These are phyloP conservation scores for Tolypocladium tropicale DNA, from an alignment of 2,329 filamentous ascomycete genomes.

Conservation along the genomic window DNA sequence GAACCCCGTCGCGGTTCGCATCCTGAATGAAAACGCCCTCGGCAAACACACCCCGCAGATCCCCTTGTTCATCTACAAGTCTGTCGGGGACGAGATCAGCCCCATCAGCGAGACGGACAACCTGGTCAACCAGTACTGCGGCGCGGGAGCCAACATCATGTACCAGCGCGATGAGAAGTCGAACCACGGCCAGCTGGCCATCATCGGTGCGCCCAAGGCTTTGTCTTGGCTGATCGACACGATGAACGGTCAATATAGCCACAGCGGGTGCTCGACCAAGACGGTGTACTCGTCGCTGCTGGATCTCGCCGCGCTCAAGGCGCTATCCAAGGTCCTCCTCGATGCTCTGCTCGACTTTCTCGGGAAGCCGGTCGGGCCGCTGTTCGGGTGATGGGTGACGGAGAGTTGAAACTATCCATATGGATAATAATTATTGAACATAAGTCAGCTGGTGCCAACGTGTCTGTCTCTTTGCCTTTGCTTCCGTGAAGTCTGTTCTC, in stretches of 20 bases:
- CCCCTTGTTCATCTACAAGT: slow-evolving; percentile 40
- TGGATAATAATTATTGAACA: too few relatives aligned
- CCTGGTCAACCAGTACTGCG: slow-evolving; percentile 30
- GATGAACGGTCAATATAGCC: not conserved
- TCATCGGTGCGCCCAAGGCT: not conserved
- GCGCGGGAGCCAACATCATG: slow-evolving; percentile 25
- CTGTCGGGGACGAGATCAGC: slow-evolving; percentile 24
- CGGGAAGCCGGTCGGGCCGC: not conserved
- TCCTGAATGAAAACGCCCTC: slow-evolving; percentile 15
- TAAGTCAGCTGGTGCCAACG: too few relatives aligned
- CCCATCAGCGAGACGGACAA: slow-evolving; percentile 30
- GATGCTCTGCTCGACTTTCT: not conserved
- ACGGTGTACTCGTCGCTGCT: not conserved
- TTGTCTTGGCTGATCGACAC: not conserved
- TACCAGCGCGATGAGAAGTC: slow-evolving; percentile 14
- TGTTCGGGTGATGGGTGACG: not conserved
- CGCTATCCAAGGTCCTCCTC: not conserved
- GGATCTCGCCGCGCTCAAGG: not conserved
- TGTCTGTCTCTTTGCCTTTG: too few relatives aligned
- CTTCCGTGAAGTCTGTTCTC: too few relatives aligned
- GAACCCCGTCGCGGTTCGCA: slow-evolving; percentile 11
- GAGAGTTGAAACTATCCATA: too few relatives aligned
- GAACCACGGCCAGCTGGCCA: not conserved
- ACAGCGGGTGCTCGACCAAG: not conserved
- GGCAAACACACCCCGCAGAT: slow-evolving; percentile 30